Percentiles rank a stretch among this genome's conserved stretches.
These are phyloP conservation scores for Solanum neorickii DNA, from an alignment of 257 asterid genomes.

Conservation along the genomic window DNA sequence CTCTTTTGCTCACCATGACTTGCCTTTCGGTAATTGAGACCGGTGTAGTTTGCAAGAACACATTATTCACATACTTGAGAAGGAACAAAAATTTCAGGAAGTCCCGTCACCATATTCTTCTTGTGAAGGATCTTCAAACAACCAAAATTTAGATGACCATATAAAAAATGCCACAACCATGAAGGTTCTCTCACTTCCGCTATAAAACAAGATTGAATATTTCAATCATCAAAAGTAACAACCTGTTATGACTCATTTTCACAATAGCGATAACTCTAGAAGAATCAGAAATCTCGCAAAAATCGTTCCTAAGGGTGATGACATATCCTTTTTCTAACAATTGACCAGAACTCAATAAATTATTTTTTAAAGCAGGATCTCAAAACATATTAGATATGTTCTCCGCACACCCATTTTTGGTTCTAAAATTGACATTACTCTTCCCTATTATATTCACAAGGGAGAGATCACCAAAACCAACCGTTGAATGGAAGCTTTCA, in stretches of 20 bases:
- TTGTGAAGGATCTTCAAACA: background rate
- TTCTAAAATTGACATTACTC: too few species aligned
- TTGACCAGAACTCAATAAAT: background rate
- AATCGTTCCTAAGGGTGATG: background rate
- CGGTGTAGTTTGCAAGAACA: background rate
- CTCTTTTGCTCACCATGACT: background rate
- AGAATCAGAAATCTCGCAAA: too few species aligned
- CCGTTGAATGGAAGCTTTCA: too few species aligned
- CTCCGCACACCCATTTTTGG: background rate
- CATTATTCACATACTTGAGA: background rate
- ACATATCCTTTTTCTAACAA: background rate
- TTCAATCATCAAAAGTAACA: too few species aligned
- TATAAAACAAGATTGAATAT: too few species aligned
- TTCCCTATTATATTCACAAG: background rate
- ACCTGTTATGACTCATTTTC: too few species aligned
- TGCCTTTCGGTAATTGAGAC: background rate
- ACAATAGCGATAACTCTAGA: too few species aligned
- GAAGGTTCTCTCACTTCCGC: too few species aligned
- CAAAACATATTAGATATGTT: background rate
- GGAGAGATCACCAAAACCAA: background rate
- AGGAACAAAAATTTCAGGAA: background rate
- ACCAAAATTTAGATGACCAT: background rate
- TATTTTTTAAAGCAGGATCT: background rate
- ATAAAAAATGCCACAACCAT: too few species aligned
- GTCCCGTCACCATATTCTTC: background rate